phyloP scores from a whole-genome alignment of 2,329 filamentous ascomycete genomes.

The Fusarium circinatum region DNA sequence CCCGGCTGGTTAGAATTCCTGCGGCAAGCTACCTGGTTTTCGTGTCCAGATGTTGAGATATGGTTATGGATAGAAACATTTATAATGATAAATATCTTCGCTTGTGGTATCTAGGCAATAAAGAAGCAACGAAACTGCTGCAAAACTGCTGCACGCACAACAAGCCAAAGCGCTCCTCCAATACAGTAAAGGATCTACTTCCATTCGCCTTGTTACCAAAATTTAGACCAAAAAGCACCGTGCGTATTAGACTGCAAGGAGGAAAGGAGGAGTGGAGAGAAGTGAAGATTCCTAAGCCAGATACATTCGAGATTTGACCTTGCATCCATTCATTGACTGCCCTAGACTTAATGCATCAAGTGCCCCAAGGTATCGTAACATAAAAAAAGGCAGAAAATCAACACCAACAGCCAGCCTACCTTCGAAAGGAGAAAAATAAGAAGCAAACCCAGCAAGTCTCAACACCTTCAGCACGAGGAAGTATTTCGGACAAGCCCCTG shows the following conservation, averaged over 20 bases:
- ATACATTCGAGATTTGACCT: constrained; percentile 24
- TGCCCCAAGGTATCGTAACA: constrained; percentile 40
- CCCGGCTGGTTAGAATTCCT: background rate
- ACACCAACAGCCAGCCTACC: constrained; percentile 23
- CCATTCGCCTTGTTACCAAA: constrained; percentile 15
- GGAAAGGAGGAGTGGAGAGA: constrained; percentile 29
- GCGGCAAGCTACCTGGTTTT: background rate
- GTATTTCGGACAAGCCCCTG: constrained; percentile 35
- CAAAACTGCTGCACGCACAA: constrained; percentile 44
- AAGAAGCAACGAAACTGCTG: constrained; percentile 42
- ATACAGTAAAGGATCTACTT: constrained; percentile 20
- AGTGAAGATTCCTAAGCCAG: constrained; percentile 27
- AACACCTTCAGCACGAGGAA: constrained; percentile 23
- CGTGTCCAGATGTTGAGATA: background rate
- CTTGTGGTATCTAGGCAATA: constrained; percentile 44
- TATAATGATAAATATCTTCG: constrained; percentile 39
- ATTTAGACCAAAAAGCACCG: constrained; percentile 1
- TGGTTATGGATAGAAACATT: constrained; percentile 20
- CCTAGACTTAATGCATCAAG: constrained; percentile 19
- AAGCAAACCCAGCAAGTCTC: constrained; percentile 9
- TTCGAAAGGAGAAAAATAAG: constrained; percentile 19
- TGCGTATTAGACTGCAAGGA: constrained; percentile 23
- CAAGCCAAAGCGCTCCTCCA: constrained; percentile 26
- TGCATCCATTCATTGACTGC: constrained; percentile 25
- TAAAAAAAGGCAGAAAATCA: constrained; percentile 2